A percentile compares a stretch with the other conserved stretches of the same genome.
Evolutionary conservation across 2,329 filamentous ascomycete species (phyloP).

Genomic region (Diplodia mutila): DNA sequence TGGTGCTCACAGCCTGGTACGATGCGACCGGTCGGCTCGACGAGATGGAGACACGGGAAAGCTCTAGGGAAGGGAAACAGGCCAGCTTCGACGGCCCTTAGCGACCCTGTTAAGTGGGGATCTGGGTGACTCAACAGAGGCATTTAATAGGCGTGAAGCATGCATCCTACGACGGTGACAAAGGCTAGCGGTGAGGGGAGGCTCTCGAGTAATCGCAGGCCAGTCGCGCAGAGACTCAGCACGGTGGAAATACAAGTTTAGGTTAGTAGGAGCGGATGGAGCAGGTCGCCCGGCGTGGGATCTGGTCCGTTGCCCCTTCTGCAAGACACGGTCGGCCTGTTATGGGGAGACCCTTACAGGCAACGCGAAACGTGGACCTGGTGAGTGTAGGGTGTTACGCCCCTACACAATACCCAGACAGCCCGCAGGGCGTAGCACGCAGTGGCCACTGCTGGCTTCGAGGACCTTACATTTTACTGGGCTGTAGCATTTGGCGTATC

Average conservation of each 20-base stretch:
- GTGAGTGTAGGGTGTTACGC: conserved; percentile 2
- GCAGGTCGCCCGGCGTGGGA: neutral
- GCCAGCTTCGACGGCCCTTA: too few relatives aligned
- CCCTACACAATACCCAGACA: neutral
- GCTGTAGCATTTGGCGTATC: neutral
- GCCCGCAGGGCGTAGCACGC: neutral
- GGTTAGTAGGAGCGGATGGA: neutral
- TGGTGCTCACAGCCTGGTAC: neutral
- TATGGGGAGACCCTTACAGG: conserved; percentile 9
- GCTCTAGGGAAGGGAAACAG: neutral
- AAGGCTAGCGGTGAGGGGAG: neutral
- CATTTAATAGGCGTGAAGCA: too few relatives aligned
- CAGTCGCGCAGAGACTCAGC: neutral
- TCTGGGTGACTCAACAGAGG: too few relatives aligned
- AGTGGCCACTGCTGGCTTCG: conserved; percentile 1
- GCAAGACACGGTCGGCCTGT: conserved; percentile 5
- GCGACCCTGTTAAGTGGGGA: too few relatives aligned
- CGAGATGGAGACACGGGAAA: neutral
- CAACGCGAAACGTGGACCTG: conserved; percentile 3
- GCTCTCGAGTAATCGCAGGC: neutral
- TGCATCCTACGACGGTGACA: too few relatives aligned
- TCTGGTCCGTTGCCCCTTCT: conserved; percentile 1
- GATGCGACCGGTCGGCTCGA: neutral
- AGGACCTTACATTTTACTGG: neutral
- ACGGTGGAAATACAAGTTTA: neutral